phyloP scores from a whole-genome alignment of 2,329 filamentous ascomycete genomes.

The Didymella sp. region DNA sequence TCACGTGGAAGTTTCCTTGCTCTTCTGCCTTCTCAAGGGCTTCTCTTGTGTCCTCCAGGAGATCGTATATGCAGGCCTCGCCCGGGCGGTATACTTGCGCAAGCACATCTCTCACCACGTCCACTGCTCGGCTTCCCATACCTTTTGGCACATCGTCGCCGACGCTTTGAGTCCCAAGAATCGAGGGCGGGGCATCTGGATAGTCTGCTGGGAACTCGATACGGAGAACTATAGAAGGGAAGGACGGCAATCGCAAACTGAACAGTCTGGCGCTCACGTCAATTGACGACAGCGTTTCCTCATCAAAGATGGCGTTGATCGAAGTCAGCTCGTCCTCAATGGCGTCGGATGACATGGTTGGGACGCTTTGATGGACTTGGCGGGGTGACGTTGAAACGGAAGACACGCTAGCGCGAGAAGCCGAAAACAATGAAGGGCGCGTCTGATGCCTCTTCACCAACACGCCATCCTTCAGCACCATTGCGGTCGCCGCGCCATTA shows the following conservation, averaged over 20 bases:
- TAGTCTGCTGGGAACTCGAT: conserved; percentile 77
- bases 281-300: conserved; percentile 62
- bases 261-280: conserved; percentile 40
- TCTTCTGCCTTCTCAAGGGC: conserved; percentile 58
- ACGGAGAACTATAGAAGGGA: conserved; percentile 60
- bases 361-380: conserved; percentile 21
- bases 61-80: conserved; percentile 85
- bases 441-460: conserved; percentile 4
- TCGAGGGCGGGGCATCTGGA: conserved; percentile 73
- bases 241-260: conserved; percentile 70
- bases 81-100: conserved; percentile 73
- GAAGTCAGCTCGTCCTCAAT: conserved; percentile 78
- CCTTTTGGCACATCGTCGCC: conserved; percentile 72
- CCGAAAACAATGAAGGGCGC: conserved; percentile 21
- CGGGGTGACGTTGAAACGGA: conserved; percentile 22
- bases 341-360: conserved; percentile 45
- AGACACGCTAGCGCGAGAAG: conserved; percentile 17
- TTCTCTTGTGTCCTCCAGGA: conserved; percentile 71
- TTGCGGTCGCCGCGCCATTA: conserved; percentile 9
- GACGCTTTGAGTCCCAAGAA: conserved; percentile 81
- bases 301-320: conserved; percentile 84
- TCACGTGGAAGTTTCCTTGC: conserved; percentile 34
- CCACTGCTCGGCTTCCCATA: conserved; percentile 74
- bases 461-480: conserved; percentile 13
- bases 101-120: conserved; percentile 71